phyloP scores from a whole-genome alignment of 768 basidiomycete species.

The Serendipita sp. region DNA sequence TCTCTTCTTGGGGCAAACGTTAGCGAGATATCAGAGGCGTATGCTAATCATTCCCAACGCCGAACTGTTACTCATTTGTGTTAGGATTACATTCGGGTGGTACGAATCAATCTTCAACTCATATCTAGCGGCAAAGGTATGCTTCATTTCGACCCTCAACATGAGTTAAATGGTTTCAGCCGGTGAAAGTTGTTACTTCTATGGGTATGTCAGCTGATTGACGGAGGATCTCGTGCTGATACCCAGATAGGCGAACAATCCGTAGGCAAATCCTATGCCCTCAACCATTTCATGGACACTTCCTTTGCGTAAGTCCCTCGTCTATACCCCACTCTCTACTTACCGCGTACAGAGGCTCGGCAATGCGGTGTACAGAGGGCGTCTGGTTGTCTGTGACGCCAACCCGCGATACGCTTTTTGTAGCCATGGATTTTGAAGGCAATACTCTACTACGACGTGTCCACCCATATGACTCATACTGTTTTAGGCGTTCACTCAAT shows the following conservation, averaged over 20 bases:
- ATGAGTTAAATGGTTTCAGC: constrained; percentile 21
- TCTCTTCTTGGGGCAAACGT: constrained; percentile 44
- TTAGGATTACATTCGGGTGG: constrained; percentile 41
- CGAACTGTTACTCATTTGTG: background rate
- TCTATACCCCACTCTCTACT: background rate
- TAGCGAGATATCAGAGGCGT: constrained; percentile 35
- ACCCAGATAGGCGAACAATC: constrained; percentile 38
- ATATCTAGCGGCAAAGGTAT: constrained; percentile 41
- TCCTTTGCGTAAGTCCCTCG: constrained; percentile 31
- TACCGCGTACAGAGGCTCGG: background rate
- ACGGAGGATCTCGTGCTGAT: background rate
- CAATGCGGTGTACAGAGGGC: constrained; percentile 27
- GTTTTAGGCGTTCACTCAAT: constrained; percentile 42
- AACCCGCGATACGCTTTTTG: constrained; percentile 35
- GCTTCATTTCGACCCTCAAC: constrained; percentile 4
- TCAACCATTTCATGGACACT: constrained; percentile 47
- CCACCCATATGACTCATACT: background rate
- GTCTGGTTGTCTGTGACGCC: constrained; percentile 57
- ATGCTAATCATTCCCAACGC: background rate
- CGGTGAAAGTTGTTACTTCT: constrained; percentile 48
- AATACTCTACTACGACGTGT: background rate
- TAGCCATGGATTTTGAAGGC: constrained; percentile 54
- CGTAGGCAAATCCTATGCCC: constrained; percentile 42
- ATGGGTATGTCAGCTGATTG: constrained; percentile 29
- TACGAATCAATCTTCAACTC: constrained; percentile 49